Percentiles rank a stretch among this genome's conserved stretches.
These are phyloP conservation scores for Pestalotiopsis sp. DNA, from an alignment of 2,329 filamentous ascomycete species.

Conservation along the genomic window DNA sequence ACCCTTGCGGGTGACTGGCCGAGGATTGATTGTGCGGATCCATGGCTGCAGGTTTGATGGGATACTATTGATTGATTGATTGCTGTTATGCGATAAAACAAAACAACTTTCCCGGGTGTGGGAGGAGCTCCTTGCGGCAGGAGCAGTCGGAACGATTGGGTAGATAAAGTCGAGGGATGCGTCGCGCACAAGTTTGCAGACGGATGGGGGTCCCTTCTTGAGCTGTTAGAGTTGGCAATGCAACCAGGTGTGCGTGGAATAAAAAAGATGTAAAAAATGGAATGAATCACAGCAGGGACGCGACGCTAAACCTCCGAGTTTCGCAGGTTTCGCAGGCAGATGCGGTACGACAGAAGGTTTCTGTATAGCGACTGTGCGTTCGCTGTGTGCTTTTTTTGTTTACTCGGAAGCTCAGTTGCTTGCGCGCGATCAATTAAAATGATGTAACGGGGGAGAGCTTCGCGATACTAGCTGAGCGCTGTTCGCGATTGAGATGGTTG, in stretches of 20 bases:
- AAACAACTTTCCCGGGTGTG: not conserved
- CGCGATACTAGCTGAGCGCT: conserved; percentile 16
- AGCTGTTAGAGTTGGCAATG: not conserved
- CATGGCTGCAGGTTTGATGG: conserved; percentile 42
- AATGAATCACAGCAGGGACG: not conserved
- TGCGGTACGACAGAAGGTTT: not conserved
- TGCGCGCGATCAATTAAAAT: conserved; percentile 19
- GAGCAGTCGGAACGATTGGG: not conserved
- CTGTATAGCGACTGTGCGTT: not conserved
- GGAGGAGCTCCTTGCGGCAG: not conserved
- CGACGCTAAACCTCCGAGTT: not conserved
- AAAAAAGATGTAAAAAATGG: not conserved
- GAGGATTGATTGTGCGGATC: conserved; percentile 56
- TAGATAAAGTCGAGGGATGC: not conserved
- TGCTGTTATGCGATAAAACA: not conserved
- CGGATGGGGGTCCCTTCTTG: not conserved
- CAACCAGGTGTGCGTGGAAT: not conserved
- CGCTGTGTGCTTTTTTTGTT: conserved; percentile 22
- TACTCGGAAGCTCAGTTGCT: conserved; percentile 17
- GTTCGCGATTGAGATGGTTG: conserved; percentile 33
- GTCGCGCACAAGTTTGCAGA: not conserved
- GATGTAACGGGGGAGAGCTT: conserved; percentile 33
- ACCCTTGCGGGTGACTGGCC: conserved; percentile 59
- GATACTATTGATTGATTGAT: not conserved
- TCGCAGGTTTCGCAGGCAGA: not conserved